phyloP scores from a whole-genome alignment of 495 filamentous ascomycete species.

The Cetradonia linearis region DNA sequence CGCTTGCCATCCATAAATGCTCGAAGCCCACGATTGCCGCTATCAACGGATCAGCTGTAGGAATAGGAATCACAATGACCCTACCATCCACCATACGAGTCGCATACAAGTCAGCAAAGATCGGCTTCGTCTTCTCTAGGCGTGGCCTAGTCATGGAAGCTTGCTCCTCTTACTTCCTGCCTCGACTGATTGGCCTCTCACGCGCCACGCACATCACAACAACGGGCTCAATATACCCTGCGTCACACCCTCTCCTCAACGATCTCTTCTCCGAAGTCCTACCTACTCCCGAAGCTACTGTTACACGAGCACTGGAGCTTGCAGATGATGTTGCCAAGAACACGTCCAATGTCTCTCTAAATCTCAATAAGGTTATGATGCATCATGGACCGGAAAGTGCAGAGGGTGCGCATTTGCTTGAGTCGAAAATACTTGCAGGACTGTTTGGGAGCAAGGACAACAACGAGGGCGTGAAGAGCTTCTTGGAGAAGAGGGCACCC shows the following conservation, averaged over 20 bases:
- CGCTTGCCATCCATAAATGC: slow-evolving; percentile 51
- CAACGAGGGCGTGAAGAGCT: slow-evolving; percentile 5
- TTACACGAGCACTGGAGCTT: slow-evolving; percentile 46
- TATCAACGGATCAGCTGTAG: slow-evolving; percentile 55
- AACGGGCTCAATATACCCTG: slow-evolving; percentile 30
- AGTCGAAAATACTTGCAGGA: slow-evolving; percentile 46
- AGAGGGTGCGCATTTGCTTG: slow-evolving; percentile 50
- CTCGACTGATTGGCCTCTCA: slow-evolving; percentile 46
- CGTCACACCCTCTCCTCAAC: slow-evolving; percentile 35
- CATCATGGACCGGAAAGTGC: slow-evolving; percentile 44
- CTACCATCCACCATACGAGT: slow-evolving; percentile 51
- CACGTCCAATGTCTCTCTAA: slow-evolving; percentile 43
- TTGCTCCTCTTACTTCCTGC: slow-evolving; percentile 52
- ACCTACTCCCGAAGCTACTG: slow-evolving; percentile 38
- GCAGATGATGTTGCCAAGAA: slow-evolving; percentile 50
- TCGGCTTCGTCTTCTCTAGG: slow-evolving; percentile 56
- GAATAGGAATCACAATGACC: slow-evolving; percentile 59
- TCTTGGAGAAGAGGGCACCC: not conserved
- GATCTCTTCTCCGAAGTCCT: slow-evolving; percentile 48
- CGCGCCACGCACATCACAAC: slow-evolving; percentile 45
- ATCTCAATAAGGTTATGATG: slow-evolving; percentile 51
- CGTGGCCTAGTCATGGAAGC: slow-evolving; percentile 55
- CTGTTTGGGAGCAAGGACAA: slow-evolving; percentile 34
- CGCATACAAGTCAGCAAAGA: slow-evolving; percentile 43
- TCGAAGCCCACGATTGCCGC: slow-evolving; percentile 56